Base-by-base conservation (phyloP, 306 rosid species). In the Gillenia trifoliata region DNA sequence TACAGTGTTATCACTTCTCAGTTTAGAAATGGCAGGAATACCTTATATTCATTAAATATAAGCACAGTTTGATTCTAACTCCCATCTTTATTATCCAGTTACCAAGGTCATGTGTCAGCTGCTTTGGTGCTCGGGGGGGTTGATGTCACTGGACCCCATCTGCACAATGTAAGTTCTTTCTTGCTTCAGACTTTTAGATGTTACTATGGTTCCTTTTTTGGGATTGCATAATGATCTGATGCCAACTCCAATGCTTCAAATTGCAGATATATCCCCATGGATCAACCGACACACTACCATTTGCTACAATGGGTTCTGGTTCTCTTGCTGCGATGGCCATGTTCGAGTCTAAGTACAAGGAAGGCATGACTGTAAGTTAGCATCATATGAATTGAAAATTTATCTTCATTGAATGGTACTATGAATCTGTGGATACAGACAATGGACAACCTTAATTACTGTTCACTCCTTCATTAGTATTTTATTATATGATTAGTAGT, bases 41-140 rank as follows among this genome's bases (percentile, higher is more conserved):
- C 7, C 22, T 16, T 59, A 1, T 54, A 13, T 70, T 22, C 47
- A 12, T 11, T 34, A 52, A 45, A 6, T 54, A 20, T 22, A n/a
- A 29, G 15, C 13, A 23, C 43, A 28, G 22, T 4, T 17, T 40
- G 22, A 59, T 64, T 67, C 61, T 84, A 43, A 78, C 60, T 68
- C 33, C 52, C 41, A 30, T 26, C 25, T 54, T 28, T 63, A 2
- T 78, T 84, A 47, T 82, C 60, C 82, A 93, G 98, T 57, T 91
- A 93, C 81, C 92, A 86, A 87, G 97, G 98, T 77, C 43, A 91
- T 74, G 92, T 91, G 23, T 80, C 83, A 15, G 98, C 97, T 70
- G 98, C 98, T 43, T 79, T 93, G 83, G 98, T 93, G 70, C 98
- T 93, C n/a, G 97, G 98, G 23, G 98, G 98, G 57, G 96, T 94